A percentile compares a stretch with the other conserved stretches of the same genome.
phyloP scores from a whole-genome alignment of 164 flowering plant genomes.

The Sextonia rubra region DNA sequence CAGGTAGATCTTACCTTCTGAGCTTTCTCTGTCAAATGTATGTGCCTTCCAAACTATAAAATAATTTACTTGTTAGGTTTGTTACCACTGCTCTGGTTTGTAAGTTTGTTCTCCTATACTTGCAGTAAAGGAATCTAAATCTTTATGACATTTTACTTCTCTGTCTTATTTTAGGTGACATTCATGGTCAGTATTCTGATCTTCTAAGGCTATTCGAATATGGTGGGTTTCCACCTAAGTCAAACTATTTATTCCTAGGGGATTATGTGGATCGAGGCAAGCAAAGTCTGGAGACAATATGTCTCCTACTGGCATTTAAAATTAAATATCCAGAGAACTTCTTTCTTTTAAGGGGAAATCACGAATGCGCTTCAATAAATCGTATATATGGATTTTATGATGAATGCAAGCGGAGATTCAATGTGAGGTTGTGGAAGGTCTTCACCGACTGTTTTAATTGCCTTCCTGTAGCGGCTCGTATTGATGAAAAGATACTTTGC shows the following conservation, averaged over 20 bases:
- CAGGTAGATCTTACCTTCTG: too few species aligned
- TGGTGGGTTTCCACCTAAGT: conserved; percentile 46
- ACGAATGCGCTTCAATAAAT: conserved; percentile 58
- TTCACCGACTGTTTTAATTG: conserved; percentile 58
- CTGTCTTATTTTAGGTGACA: conserved; percentile 29
- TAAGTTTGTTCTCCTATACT: background rate
- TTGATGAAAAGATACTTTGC: conserved; percentile 53
- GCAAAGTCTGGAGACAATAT: conserved; percentile 57
- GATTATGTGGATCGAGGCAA: conserved; percentile 60
- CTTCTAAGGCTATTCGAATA: conserved; percentile 47
- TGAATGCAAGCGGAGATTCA: conserved; percentile 54
- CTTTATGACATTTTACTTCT: background rate
- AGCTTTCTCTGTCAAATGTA: too few species aligned
- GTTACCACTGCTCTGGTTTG: background rate
- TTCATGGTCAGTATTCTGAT: conserved; percentile 62
- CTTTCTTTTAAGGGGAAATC: conserved; percentile 56
- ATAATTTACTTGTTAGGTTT: background rate
- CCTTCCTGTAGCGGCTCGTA: conserved; percentile 52
- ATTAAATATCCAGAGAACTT: conserved; percentile 53
- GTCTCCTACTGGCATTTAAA: conserved; percentile 57
- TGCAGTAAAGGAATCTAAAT: background rate
- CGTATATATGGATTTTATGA: conserved; percentile 63
- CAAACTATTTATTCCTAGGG: conserved; percentile 46
- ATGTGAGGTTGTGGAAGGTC: conserved; percentile 51
- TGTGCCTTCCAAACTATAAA: background rate